These are phyloP conservation scores for Fusarium cicatricum DNA, from an alignment of 2,329 filamentous ascomycete genomes.

Conservation along the genomic window DNA sequence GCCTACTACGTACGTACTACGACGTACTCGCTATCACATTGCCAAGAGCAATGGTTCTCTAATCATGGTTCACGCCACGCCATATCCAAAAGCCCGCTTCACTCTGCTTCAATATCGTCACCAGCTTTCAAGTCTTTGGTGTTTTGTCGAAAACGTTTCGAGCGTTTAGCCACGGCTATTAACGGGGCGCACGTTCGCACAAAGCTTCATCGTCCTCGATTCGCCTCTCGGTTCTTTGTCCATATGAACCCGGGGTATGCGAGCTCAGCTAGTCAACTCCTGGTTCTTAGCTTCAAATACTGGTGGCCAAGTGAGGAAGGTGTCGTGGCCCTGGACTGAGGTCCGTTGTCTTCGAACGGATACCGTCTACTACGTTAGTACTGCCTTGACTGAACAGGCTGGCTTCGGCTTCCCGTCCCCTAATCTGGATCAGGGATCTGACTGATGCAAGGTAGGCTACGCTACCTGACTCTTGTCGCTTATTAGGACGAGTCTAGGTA, in stretches of 20 bases:
- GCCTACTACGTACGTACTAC: too few relatives aligned
- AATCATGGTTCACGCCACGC: slow-evolving; percentile 11
- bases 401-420: slow-evolving; percentile 30
- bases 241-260: slow-evolving; percentile 7
- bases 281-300: slow-evolving; percentile 17
- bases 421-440: slow-evolving; percentile 41
- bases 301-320: slow-evolving; percentile 27
- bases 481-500: slow-evolving; percentile 14
- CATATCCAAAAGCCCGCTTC: background rate
- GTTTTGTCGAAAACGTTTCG: slow-evolving; percentile 17
- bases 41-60: slow-evolving; percentile 16
- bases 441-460: slow-evolving; percentile 38
- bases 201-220: background rate
- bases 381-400: slow-evolving; percentile 13
- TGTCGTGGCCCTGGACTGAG: slow-evolving; percentile 13
- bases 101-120: slow-evolving; percentile 1
- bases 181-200: slow-evolving; percentile 9
- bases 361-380: slow-evolving; percentile 11
- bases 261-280: slow-evolving; percentile 11
- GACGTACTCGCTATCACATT: slow-evolving; percentile 10
- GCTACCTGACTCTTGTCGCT: slow-evolving; percentile 36
- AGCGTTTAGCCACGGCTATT: slow-evolving; percentile 30
- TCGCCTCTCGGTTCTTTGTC: slow-evolving; percentile 7
- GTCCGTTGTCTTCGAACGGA: slow-evolving; percentile 15
- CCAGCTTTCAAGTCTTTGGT: slow-evolving; percentile 1